Conservation (phyloP, 2,329 filamentous ascomycete genomes). For the Diaporthe humulicola region DNA sequence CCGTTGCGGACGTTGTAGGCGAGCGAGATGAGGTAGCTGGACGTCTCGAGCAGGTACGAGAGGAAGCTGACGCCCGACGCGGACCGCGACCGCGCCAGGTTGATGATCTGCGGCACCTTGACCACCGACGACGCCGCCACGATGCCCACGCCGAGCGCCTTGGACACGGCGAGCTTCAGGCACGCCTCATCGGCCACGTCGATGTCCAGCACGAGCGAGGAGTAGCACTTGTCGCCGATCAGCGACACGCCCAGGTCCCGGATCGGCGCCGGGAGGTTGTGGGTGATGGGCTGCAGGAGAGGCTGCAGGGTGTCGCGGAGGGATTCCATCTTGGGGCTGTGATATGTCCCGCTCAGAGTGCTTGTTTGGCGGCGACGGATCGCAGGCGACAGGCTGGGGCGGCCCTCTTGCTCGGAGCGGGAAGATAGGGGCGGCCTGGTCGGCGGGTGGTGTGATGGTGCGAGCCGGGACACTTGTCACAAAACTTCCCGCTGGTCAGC, state of each 20-base stretch:
- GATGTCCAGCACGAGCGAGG: constrained; percentile 85
- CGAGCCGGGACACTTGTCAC: not conserved
- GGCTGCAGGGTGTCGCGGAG: constrained; percentile 74
- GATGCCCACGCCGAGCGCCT: constrained; percentile 93
- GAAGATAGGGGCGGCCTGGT: not conserved
- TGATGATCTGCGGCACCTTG: constrained; percentile 97
- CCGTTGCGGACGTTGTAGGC: constrained; percentile 92
- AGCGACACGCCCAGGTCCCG: constrained; percentile 82
- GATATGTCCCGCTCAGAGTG: not conserved
- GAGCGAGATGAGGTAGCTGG: constrained; percentile 87
- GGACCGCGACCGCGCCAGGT: constrained; percentile 85
- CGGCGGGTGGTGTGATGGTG: constrained; percentile 10
- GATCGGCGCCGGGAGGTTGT: constrained; percentile 80
- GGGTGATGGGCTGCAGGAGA: constrained; percentile 79
- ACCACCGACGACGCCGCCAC: constrained; percentile 91
- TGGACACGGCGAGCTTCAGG: constrained; percentile 90
- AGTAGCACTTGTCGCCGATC: constrained; percentile 88
- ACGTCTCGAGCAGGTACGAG: constrained; percentile 92
- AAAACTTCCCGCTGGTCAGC: constrained; percentile 1
- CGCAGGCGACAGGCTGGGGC: not conserved
- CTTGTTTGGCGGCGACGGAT: not conserved
- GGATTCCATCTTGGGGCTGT: constrained; percentile 68
- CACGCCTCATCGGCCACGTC: constrained; percentile 83
- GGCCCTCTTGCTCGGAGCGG: not conserved
- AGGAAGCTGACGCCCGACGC: constrained; percentile 89